Percentiles rank a stretch among this genome's conserved stretches.
Evolutionary conservation across 129 eudicot genomes (phyloP).

Genomic region (Centella asiatica): DNA sequence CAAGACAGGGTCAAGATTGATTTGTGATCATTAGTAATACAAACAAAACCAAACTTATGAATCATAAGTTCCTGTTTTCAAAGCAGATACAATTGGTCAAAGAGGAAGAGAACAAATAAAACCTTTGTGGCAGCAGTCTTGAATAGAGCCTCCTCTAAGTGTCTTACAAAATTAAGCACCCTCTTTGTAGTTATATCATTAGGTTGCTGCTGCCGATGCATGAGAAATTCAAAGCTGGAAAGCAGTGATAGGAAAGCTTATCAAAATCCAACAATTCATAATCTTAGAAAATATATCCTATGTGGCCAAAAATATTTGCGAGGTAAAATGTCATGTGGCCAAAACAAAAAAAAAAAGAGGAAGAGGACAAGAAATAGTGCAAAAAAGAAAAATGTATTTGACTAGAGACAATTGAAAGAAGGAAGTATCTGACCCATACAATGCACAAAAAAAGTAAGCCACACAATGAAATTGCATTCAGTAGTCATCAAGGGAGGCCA

Average conservation of each 20-base stretch:
- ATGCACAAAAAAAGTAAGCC: too few species aligned
- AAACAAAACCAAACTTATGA: neutral
- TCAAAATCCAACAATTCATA: slow-evolving; percentile 12
- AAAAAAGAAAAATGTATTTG: neutral
- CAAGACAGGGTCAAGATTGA: slow-evolving; percentile 1
- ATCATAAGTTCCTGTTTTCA: neutral
- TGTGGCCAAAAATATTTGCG: neutral
- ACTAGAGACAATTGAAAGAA: neutral
- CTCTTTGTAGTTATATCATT: slow-evolving; percentile 34
- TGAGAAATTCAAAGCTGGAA: slow-evolving; percentile 55
- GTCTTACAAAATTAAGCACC: slow-evolving; percentile 46
- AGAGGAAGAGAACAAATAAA: neutral
- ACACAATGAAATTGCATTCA: too few species aligned
- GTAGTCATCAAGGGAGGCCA: too few species aligned
- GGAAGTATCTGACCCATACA: too few species aligned
- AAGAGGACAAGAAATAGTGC: neutral
- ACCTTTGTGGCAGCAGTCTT: slow-evolving; percentile 63
- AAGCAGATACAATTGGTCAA: neutral
- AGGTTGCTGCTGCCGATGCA: slow-evolving; percentile 39
- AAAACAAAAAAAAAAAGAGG: neutral
- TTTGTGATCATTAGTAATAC: neutral
- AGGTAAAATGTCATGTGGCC: too few species aligned
- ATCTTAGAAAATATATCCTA: too few species aligned
- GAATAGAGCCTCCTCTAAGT: slow-evolving; percentile 71
- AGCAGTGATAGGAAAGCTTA: slow-evolving; percentile 11